Evolutionary conservation across 768 basidiomycete genomes (phyloP).

Genomic region (Cubamyces sp.): DNA sequence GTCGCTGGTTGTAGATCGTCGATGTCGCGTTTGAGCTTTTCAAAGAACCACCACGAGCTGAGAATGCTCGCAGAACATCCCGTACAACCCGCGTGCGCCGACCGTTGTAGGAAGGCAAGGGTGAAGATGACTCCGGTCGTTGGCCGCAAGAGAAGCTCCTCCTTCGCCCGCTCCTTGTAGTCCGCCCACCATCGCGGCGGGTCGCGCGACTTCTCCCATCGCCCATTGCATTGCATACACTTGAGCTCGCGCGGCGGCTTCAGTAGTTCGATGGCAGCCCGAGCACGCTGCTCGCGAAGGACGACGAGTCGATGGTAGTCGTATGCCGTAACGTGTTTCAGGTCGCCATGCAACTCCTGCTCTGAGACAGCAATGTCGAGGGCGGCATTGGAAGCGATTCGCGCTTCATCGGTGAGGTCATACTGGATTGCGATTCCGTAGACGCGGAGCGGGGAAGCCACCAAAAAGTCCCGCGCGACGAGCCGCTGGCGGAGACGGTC

Average conservation of each 20-base stretch:
- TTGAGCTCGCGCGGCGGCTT: constrained; percentile 52
- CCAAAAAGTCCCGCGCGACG: constrained; percentile 52
- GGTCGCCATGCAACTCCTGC: constrained; percentile 61
- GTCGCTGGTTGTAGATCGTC: constrained; percentile 55
- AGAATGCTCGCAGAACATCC: constrained; percentile 72
- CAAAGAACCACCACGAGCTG: constrained; percentile 60
- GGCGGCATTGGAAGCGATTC: constrained; percentile 61
- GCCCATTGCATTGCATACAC: constrained; percentile 72
- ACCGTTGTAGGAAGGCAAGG: constrained; percentile 59
- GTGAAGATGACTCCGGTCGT: constrained; percentile 63
- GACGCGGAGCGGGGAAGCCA: constrained; percentile 56
- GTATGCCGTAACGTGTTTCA: constrained; percentile 68
- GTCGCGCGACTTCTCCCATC: constrained; percentile 45
- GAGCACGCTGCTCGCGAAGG: constrained; percentile 58
- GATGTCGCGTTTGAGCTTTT: constrained; percentile 57
- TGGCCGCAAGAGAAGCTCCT: constrained; percentile 60
- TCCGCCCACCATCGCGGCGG: constrained; percentile 73
- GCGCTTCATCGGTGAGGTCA: constrained; percentile 65
- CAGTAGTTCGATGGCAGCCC: constrained; percentile 52
- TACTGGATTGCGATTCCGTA: constrained; percentile 73
- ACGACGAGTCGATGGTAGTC: constrained; percentile 67
- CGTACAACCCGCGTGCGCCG: constrained; percentile 54
- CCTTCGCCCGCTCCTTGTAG: constrained; percentile 58
- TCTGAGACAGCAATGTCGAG: constrained; percentile 57
- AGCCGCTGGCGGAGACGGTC: constrained; percentile 54